These are phyloP conservation scores for Tetrastigma voinierianum DNA, from an alignment of 164 flowering plant genomes.

Conservation along the genomic window DNA sequence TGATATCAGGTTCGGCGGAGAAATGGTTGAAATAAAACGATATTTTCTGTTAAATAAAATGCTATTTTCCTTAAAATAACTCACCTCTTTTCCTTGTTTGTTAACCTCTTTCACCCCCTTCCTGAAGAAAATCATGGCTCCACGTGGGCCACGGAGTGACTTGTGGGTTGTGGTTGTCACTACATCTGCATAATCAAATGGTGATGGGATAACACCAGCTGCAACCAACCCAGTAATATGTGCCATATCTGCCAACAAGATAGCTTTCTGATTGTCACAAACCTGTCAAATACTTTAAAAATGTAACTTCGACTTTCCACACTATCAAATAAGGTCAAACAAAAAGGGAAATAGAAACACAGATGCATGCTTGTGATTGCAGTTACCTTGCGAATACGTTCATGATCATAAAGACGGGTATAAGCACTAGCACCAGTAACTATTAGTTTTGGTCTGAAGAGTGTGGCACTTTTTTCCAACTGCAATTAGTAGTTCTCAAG, in stretches of 20 bases:
- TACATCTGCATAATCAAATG: constrained; percentile 96
- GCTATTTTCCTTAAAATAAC: constrained; percentile 9
- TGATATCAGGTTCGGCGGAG: not conserved
- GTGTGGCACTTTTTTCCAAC: constrained; percentile 92
- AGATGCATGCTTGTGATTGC: not conserved
- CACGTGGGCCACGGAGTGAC: constrained; percentile 98
- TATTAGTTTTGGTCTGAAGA: constrained; percentile 89
- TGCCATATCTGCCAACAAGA: constrained; percentile 99
- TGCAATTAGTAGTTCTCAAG: constrained; percentile 26
- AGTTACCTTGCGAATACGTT: constrained; percentile 81
- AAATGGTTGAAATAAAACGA: not conserved
- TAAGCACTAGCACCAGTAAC: constrained; percentile 99
- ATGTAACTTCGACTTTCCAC: not conserved
- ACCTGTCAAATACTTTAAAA: constrained; percentile 47
- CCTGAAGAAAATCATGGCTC: constrained; percentile 92
- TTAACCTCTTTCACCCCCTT: constrained; percentile 83
- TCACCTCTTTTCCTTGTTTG: constrained; percentile 84
- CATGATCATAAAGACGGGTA: constrained; percentile 94
- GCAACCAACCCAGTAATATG: constrained; percentile 99
- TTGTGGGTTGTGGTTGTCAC: constrained; percentile 99
- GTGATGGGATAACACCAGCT: constrained; percentile 96
- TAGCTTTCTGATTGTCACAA: constrained; percentile 91
- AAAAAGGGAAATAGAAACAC: not conserved
- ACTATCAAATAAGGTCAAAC: not conserved
- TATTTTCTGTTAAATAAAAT: too few species aligned